These are phyloP conservation scores for Chrysoporthe cubensis DNA, from an alignment of 2,329 filamentous ascomycete genomes.

Conservation along the genomic window DNA sequence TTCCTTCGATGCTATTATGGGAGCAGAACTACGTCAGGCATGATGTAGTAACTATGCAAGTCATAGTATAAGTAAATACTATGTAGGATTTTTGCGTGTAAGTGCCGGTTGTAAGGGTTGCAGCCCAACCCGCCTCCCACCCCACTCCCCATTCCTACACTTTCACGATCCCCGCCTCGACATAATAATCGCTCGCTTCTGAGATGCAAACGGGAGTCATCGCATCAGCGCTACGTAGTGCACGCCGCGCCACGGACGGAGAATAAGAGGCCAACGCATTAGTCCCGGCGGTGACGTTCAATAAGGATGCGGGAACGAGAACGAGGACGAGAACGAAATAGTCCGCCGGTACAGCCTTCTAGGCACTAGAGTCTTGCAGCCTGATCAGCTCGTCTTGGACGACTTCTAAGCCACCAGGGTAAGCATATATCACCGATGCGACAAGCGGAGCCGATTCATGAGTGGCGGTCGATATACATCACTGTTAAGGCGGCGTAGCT, in stretches of 20 bases:
- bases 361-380: no score
- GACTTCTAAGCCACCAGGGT: slow-evolving; percentile 20
- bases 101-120: no score
- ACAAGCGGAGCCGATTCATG: background rate
- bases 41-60: background rate
- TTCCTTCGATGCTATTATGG: background rate
- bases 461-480: slow-evolving; percentile 9
- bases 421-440: background rate
- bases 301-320: background rate
- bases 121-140: no score
- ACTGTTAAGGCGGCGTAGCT: slow-evolving; percentile 15
- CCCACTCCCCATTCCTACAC: background rate
- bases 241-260: background rate
- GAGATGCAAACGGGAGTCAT: background rate
- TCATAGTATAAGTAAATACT: background rate
- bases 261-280: background rate
- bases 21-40: background rate
- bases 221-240: background rate
- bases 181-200: background rate
- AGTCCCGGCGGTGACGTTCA: background rate
- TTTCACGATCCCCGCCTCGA: background rate
- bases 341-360: background rate
- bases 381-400: no score
- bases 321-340: background rate
- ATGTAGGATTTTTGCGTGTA: background rate